Base-by-base conservation (phyloP, 2,329 filamentous ascomycete genomes). In the Xylaria sp. region DNA sequence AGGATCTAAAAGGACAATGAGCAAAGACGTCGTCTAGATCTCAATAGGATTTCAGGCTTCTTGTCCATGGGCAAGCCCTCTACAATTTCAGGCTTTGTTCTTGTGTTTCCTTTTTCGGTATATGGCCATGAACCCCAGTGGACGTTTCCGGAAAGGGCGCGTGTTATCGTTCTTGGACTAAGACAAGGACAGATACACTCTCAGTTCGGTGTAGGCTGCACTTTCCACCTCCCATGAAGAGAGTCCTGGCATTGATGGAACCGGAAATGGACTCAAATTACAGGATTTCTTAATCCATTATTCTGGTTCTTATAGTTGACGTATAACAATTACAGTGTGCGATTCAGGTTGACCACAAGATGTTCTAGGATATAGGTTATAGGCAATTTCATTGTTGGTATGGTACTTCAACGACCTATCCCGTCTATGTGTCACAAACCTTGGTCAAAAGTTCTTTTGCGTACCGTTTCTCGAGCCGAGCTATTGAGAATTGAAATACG, bases 11-110 rank as follows among this genome's bases (percentile, higher is more conserved):
- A 43, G 38, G 11, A 8, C 42, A 56, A 52, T 14, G 17, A 35
- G 58, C 31, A 46, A 49, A 61, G 25, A 23, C 55, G 35, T 40
- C 33, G 6, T 43, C n/a, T 33, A n/a, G 31, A 25, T 21, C 19
- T 23, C 17, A 7, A 17, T 14, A 25, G 54, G 14, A 43, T 15
- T 23, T 45, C 23, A 11, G 23, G 28, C 35, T 31, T 51, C 56
- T 42, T 54, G 54, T 61, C 63, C 58, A 56, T 49, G 61, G 33
- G 21, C 23, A 31, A 54, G 28, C 35, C 35, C 57, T 51, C 43
- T n/a, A 25, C 3, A 2, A 49, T 5, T 31, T 40, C n/a, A 62
- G 11, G 12, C 64, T 67, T 67, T 67, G 61, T 67, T 57, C 58
- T 60, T 15, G n/a, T 33, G 14, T 47, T 37, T 49, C 47, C 52